Evolutionary conservation across 2,329 filamentous ascomycete species (phyloP), one percentile per base, ranked within the genome.

Genomic region (Penicillium sp.): DNA sequence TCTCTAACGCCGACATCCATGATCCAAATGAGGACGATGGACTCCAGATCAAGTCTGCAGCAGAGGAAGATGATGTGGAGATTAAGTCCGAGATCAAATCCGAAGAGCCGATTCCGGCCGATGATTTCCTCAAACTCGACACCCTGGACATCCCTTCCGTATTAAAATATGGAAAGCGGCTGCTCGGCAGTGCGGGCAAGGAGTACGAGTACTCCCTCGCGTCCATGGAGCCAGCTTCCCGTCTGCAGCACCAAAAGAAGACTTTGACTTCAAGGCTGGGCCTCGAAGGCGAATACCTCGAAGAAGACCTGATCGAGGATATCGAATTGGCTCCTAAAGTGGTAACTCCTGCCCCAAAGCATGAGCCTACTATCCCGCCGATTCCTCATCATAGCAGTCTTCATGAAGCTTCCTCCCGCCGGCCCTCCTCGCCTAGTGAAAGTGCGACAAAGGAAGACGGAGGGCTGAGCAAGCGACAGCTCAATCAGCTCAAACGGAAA

Each of bases 401-500:
- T 22, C 67, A 71, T 15, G 72, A 70, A 45, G 57, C 67, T 9
- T 65, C 68, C 19, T 61, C 70, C 7, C 65, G 68, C 42, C 62
- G 70, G 8, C 63, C 71, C 7, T 65, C 70, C 32, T 79, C 78
- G 3, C 75, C 78, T 12, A 64, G 61, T 37, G 77, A 79, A 33
- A 66, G 70, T 44, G 69, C 74, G 13, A 75, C 75, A 43, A 67
- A 75, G 2, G 86, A 88, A 55, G 86, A 88, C 61, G 71, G 79
- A 4, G 83, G 83, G 3, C 76, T 98, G 45, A 97, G 93, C 72
- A 91, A 93, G 53, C 82, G 93, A 37, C 93, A 98, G 63, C 80
- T 96, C 19, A 98, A 98, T 63, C 88, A 93, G 45, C 73, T 98
- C 9, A 97, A 97, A 69, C 82, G 93, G 38, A 96, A 97, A 66